Evolutionary conservation across 228 moss, liverwort and hornwort species (phyloP).

Genomic region (Sphagnum magellanicum): DNA sequence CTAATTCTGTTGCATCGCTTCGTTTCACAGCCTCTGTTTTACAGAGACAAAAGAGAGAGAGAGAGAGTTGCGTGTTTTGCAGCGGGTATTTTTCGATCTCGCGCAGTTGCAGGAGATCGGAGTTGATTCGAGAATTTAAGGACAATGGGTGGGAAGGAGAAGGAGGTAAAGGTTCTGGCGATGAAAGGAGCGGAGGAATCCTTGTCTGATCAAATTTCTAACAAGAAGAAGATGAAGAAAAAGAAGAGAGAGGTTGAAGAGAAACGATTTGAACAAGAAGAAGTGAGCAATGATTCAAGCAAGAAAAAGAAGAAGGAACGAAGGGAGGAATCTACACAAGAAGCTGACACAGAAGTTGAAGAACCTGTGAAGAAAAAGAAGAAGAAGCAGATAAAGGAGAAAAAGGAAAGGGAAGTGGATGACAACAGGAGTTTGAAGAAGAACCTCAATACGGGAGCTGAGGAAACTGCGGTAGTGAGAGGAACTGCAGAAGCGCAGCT

Average conservation of each 20-base stretch:
- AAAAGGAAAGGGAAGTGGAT: slow-evolving; percentile 7
- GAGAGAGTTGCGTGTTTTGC: too few relatives aligned
- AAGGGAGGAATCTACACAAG: not conserved
- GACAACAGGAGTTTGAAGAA: slow-evolving; percentile 2
- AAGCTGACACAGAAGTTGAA: not conserved
- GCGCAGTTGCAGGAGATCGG: too few relatives aligned
- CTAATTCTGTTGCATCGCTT: too few relatives aligned
- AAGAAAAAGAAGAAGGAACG: not conserved
- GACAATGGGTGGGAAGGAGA: slow-evolving; percentile 17
- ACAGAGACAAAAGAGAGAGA: too few relatives aligned
- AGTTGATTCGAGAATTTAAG: too few relatives aligned
- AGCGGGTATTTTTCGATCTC: too few relatives aligned
- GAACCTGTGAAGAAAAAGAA: slow-evolving; percentile 10
- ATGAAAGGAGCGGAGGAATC: slow-evolving; percentile 1
- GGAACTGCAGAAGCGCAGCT: slow-evolving; percentile 26
- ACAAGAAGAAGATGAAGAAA: slow-evolving; percentile 1
- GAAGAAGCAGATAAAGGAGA: slow-evolving; percentile 30
- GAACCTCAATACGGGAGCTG: not conserved
- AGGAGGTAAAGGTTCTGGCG: slow-evolving; percentile 6
- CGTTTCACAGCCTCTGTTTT: too few relatives aligned
- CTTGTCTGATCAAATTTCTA: not conserved
- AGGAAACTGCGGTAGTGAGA: slow-evolving; percentile 14
- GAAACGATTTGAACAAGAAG: slow-evolving; percentile 13
- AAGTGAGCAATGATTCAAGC: not conserved
- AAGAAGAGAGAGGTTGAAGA: slow-evolving; percentile 31